These are phyloP conservation scores for Babesia bigemina DNA, from an alignment of 169 alveolate species.

Conservation along the genomic window DNA sequence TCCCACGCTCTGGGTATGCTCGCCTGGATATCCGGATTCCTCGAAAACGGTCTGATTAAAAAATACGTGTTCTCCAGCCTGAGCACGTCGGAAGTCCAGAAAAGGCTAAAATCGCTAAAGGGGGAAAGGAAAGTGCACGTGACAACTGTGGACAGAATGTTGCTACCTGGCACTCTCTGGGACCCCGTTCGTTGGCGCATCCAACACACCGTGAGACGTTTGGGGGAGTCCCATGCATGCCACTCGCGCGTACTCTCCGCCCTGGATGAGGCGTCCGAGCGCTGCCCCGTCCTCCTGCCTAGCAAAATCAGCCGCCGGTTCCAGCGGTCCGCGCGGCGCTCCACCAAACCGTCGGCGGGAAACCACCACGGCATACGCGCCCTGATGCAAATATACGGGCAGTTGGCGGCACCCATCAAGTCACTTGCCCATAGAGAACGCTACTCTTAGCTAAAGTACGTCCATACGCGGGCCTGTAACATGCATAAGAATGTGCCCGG, in stretches of 20 bases:
- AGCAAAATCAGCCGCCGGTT: slow-evolving; percentile 1
- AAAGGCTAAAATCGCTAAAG: background rate
- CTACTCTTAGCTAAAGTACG: background rate
- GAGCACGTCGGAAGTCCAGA: background rate
- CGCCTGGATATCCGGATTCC: slow-evolving; percentile 1
- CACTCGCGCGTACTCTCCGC: background rate
- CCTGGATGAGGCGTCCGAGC: background rate
- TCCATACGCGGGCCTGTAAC: too few species aligned
- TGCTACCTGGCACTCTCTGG: slow-evolving; percentile 36
- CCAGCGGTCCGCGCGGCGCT: slow-evolving; percentile 1
- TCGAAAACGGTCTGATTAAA: background rate
- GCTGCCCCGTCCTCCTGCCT: background rate
- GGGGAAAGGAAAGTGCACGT: background rate
- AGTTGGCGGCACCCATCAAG: background rate
- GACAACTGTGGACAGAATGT: background rate
- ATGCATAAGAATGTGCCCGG: too few species aligned
- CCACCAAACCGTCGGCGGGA: background rate
- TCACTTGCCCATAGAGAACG: slow-evolving; percentile 15
- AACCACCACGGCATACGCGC: background rate
- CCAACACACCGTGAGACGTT: slow-evolving; percentile 11
- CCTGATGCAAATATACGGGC: background rate
- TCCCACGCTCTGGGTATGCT: slow-evolving; percentile 26
- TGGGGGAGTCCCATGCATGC: background rate
- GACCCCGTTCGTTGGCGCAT: slow-evolving; percentile 24
- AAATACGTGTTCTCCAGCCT: background rate